A percentile compares a stretch with the other conserved stretches of the same genome.
Evolutionary conservation across 2,329 filamentous ascomycete species (phyloP).

Genomic region (Xylariaceae sp.): DNA sequence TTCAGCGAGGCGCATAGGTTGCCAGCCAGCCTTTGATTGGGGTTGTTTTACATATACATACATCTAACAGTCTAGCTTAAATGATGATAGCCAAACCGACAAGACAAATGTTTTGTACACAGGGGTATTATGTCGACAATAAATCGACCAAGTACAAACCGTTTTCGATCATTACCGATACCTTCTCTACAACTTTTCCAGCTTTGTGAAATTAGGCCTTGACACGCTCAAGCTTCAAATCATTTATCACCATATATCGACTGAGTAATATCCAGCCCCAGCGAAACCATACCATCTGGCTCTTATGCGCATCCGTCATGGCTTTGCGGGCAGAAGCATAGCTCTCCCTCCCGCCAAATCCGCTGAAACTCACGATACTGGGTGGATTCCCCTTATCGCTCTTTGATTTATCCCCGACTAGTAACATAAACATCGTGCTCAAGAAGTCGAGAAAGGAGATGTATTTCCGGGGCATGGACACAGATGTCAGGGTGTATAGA

Average conservation of each 20-base stretch:
- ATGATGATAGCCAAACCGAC: no score
- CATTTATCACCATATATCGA: conserved; percentile 94
- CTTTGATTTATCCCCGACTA: conserved; percentile 25
- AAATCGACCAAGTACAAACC: no score
- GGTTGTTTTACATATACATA: no score
- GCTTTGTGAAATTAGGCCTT: conserved; percentile 19
- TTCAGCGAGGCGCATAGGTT: background rate
- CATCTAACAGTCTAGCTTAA: no score
- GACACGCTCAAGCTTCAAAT: conserved; percentile 58
- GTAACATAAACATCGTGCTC: conserved; percentile 60
- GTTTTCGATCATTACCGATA: background rate
- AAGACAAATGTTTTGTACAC: no score
- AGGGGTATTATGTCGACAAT: no score
- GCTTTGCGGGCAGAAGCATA: conserved; percentile 65
- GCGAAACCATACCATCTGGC: conserved; percentile 98
- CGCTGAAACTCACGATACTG: conserved; percentile 68
- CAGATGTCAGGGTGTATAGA: conserved; percentile 77
- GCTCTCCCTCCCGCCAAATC: conserved; percentile 51
- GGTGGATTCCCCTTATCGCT: conserved; percentile 46
- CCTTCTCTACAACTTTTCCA: background rate
- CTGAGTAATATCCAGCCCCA: conserved; percentile 92
- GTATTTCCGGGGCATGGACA: conserved; percentile 77
- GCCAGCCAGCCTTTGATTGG: no score
- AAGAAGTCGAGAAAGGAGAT: conserved; percentile 69
- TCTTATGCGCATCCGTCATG: conserved; percentile 86